Base-by-base conservation (phyloP, 1,139 yeast species). In the Scheffersomyces lignicola region DNA sequence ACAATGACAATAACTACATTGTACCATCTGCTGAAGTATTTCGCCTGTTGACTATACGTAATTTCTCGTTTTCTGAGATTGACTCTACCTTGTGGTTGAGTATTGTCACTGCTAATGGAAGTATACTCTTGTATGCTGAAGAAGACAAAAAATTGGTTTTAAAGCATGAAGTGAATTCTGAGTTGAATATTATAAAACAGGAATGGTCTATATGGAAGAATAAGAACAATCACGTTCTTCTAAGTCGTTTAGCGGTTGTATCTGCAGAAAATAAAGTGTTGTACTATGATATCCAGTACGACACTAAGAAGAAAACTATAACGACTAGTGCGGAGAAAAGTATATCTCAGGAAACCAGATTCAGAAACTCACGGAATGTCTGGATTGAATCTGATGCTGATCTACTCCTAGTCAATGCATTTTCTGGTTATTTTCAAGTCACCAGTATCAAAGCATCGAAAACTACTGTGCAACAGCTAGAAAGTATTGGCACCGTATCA, bases 31-130 rank as follows among this genome's bases (percentile, higher is more conserved):
- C 47, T 2, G 39, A 44, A 2, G 58, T 59, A 22, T 56, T 37
- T 34, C 36, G 38, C 23, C 43, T 51, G n/a, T 44, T 68, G 15
- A 56, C 54, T 26, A 47, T 68, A 9, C 56, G 54, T 29, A 49
- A 51, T 29, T 69, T 69, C 38, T 48, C 53, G 14, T 61, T 69
- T 30, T 48, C 49, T 7, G 42, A 34, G 7, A 37, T 48, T 6
- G 40, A 40, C 12, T 22, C 30, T 6, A 15, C 25, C 5, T 31
- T 41, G 8, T 20, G 33, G 17, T 32, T 47, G 18, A 38, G 41
- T 4, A 28, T 44, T 14, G 35, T 45, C 11, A 41, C 40, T 5
- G 43, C 40, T 13, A 42, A 45, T 11, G 35, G 48, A 22, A 49
- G 50, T 1, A 38, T 58, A 10, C 41, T 54, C 12, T 41, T 62